Base-by-base conservation (phyloP, 1,284 basidiomycete genomes). In the Abortiporus biennis region DNA sequence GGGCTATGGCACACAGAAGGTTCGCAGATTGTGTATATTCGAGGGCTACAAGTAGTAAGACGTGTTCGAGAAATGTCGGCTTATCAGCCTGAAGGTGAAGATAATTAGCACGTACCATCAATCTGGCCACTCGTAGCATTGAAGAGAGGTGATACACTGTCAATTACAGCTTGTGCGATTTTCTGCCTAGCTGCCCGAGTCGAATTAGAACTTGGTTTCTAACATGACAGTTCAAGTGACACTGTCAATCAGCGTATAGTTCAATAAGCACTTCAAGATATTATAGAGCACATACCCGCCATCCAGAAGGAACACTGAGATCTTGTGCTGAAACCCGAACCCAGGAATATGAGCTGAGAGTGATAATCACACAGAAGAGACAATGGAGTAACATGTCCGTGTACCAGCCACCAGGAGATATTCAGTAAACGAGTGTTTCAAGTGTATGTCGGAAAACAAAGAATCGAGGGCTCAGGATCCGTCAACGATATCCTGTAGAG, bases 171-270 rank as follows among this genome's bases (percentile, higher is more conserved):
- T 22, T 32, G 32, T 29, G 42, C 8, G 13, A 39, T 23, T 9
- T 9, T 39, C 11, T 15, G 9, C 13, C 42, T 16, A 6, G 22
- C 30, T 17, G 36, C 24, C 21, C 16, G 21, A 11, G 42, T 15
- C 25, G 39, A 29, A 34, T 16, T 44, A n/a, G 37, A 39, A 6
- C 25, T 39, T 3, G 42, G 42, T 39, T 39, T 39, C 42, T 44
- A n/a, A n/a, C n/a, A n/a, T n/a, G n/a, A n/a, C n/a, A n/a, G 20
- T 12, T 22, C 3, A 24, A 5, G 21, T 3, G 5, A 9, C 8
- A 19, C 9, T 15, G 12, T 16, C n/a, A 19, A 37, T 17, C 22
- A 30, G 16, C 16, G n/a, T 3, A 31, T 4, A 9, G 21, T 4
- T 9, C 12, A 29, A 12, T 4, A 5, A 6, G 20, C n/a, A n/a